These are phyloP conservation scores for Vigna unguiculata DNA, from an alignment of 306 rosid species.

Conservation along the genomic window DNA sequence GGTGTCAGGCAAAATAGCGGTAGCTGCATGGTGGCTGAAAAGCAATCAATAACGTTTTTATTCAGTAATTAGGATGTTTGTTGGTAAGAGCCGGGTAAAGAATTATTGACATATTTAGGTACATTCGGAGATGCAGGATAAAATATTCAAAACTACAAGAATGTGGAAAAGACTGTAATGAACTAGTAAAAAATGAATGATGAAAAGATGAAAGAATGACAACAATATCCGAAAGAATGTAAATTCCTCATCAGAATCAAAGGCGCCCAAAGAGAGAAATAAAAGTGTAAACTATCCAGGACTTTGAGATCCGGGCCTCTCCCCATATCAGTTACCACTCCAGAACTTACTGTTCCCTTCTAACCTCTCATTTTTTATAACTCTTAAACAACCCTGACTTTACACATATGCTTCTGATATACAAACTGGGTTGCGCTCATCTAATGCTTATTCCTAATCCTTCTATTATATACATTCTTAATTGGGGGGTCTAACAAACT, in stretches of 20 bases:
- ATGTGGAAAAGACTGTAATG: neutral
- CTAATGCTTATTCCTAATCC: neutral
- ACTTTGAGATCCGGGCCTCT: neutral
- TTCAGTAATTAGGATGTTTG: constrained; percentile 8
- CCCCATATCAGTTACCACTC: neutral
- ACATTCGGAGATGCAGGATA: constrained; percentile 15
- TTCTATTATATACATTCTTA: neutral
- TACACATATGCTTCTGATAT: neutral
- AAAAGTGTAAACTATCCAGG: neutral
- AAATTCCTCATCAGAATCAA: neutral
- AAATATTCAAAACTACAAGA: constrained; percentile 21
- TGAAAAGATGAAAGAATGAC: neutral
- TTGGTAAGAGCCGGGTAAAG: neutral
- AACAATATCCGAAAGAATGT: neutral
- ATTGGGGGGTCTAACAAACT: neutral
- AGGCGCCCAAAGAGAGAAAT: neutral
- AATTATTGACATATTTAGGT: neutral
- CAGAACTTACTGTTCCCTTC: neutral
- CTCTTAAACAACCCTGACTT: neutral
- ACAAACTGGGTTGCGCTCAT: neutral
- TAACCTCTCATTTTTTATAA: neutral
- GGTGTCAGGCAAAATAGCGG: too few relatives aligned
- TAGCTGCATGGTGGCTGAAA: too few relatives aligned
- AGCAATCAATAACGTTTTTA: neutral
- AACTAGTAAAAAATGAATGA: neutral